These are phyloP conservation scores for Oryza glumipatula DNA, from an alignment of 176 grass and related monocot genomes.

Conservation along the genomic window DNA sequence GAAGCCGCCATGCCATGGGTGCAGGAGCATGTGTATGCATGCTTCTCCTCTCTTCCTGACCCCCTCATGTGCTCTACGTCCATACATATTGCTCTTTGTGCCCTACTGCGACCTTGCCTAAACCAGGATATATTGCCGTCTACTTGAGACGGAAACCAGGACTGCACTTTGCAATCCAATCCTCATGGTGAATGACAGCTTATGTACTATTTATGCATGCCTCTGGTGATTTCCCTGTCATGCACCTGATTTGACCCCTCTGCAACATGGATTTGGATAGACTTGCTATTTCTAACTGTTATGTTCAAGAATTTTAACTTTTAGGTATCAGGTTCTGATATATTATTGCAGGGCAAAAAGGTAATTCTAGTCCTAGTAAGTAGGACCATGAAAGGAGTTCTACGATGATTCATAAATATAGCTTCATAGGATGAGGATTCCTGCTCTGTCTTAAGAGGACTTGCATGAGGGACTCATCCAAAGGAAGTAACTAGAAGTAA, in stretches of 20 bases:
- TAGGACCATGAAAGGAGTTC: neutral
- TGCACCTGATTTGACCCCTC: neutral
- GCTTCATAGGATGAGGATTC: neutral
- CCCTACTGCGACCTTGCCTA: neutral
- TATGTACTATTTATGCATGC: neutral
- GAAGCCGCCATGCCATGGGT: neutral
- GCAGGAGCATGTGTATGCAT: neutral
- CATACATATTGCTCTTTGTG: neutral
- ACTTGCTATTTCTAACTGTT: neutral
- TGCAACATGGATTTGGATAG: neutral
- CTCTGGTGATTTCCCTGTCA: neutral
- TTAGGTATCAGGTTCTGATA: neutral
- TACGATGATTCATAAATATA: neutral
- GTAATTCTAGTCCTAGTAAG: neutral
- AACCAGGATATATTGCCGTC: neutral
- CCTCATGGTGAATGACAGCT: neutral
- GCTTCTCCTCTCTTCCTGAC: neutral
- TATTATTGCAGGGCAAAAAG: neutral
- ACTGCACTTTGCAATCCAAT: neutral
- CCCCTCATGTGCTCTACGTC: neutral
- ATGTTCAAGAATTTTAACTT: constrained; percentile 7
- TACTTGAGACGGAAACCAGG: neutral
- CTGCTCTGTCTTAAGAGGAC: neutral
- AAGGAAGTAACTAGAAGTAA: neutral
- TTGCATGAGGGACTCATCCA: neutral